A percentile compares a stretch with the other conserved stretches of the same genome.
Evolutionary conservation across 164 flowering plant species (phyloP).

Genomic region (Annona cherimola): DNA sequence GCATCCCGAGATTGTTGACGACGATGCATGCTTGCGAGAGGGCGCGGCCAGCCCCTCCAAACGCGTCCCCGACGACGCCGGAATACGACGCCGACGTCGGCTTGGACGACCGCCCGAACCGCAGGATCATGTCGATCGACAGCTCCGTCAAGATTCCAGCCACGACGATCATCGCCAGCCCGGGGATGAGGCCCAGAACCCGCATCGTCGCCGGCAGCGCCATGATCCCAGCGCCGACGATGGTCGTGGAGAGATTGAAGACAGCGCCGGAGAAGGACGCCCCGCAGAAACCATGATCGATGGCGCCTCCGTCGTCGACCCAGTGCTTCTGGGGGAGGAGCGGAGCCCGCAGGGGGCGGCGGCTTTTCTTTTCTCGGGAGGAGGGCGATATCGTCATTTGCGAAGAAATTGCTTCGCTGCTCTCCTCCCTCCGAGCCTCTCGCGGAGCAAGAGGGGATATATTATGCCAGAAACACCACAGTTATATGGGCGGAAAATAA

Average conservation of each 20-base stretch:
- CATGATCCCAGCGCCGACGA: conserved; percentile 85
- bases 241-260: conserved; percentile 73
- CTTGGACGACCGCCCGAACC: conserved; percentile 28
- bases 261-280: conserved; percentile 82
- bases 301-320: conserved; percentile 7
- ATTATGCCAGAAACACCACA: neutral
- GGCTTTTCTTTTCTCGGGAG: conserved; percentile 42
- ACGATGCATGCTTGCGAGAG: conserved; percentile 54
- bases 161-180: conserved; percentile 42
- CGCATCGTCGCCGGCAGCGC: conserved; percentile 67
- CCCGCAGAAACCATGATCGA: conserved; percentile 38
- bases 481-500: neutral
- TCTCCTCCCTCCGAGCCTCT: neutral
- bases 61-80: conserved; percentile 47
- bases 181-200: conserved; percentile 59
- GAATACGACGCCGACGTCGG: conserved; percentile 38
- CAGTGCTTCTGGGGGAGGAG: conserved; percentile 42
- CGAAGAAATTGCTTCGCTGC: neutral
- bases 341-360: conserved; percentile 43
- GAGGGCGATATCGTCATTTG: conserved; percentile 30
- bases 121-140: conserved; percentile 53
- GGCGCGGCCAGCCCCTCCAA: conserved; percentile 46
- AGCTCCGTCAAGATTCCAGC: conserved; percentile 45
- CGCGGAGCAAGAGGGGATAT: neutral
- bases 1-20: conserved; percentile 63